Percentiles rank a stretch among this genome's conserved stretches.
Evolutionary conservation across 176 grass and related monocot genomes (phyloP).

Genomic region (Aegilops bicornis): DNA sequence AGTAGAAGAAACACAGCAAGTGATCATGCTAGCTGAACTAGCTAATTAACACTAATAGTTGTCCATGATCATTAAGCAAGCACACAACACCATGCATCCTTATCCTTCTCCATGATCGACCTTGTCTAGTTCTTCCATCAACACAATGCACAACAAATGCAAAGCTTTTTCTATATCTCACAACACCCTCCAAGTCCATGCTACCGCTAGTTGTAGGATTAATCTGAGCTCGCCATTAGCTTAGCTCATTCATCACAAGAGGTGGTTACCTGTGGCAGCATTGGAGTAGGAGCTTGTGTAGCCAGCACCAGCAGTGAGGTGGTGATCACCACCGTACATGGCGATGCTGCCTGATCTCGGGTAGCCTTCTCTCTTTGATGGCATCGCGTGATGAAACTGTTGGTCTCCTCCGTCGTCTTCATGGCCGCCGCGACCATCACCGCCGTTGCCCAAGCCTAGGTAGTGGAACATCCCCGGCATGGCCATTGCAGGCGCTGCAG

Average conservation of each 20-base stretch:
- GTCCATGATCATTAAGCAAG: conserved; percentile 35
- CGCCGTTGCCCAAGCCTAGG: conserved; percentile 4
- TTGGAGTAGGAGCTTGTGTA: conserved; percentile 46
- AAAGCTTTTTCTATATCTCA: conserved; percentile 41
- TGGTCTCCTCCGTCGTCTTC: conserved; percentile 19
- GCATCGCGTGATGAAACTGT: conserved; percentile 25
- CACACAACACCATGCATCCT: conserved; percentile 16
- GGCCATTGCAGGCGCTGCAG: conserved; percentile 24
- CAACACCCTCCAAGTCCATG: conserved; percentile 12
- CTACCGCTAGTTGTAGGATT: conserved; percentile 32
- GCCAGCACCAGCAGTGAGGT: conserved; percentile 6
- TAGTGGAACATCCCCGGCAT: conserved; percentile 46
- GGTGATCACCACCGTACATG: conserved; percentile 42
- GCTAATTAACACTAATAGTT: conserved; percentile 12
- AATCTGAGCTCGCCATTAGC: neutral
- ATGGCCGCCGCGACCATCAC: neutral
- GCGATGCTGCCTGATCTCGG: conserved; percentile 3
- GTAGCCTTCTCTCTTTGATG: conserved; percentile 38
- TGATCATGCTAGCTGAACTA: conserved; percentile 46
- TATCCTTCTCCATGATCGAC: neutral
- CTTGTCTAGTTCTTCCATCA: conserved; percentile 20
- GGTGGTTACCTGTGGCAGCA: conserved; percentile 52
- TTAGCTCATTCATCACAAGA: conserved; percentile 39
- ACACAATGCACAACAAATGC: conserved; percentile 25
- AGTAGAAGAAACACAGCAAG: neutral